Conservation (phyloP, 2,329 filamentous ascomycete species). For the Ceratocystis albifundus region DNA sequence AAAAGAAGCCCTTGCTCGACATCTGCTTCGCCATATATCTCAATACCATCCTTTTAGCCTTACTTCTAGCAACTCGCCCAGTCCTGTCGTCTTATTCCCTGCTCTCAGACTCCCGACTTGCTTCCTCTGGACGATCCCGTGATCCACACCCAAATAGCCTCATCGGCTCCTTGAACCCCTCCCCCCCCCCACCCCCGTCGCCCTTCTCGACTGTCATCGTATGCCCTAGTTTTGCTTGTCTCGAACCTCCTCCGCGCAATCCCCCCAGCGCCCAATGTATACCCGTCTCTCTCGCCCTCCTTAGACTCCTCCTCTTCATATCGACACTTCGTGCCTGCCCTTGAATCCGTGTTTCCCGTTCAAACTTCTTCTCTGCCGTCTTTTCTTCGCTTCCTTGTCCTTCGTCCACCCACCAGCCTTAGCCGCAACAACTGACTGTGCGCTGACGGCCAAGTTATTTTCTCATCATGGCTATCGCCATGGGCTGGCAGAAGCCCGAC, state of each 20-base stretch:
- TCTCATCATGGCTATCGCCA: conserved; percentile 52
- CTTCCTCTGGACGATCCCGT: conserved; percentile 2
- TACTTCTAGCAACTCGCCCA: neutral
- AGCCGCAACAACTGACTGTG: conserved; percentile 13
- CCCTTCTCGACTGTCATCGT: neutral
- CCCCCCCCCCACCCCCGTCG: too few species aligned
- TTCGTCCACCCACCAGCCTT: neutral
- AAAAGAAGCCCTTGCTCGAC: too few species aligned
- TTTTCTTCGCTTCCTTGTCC: neutral
- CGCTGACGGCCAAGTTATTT: conserved; percentile 40
- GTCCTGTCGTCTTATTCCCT: neutral
- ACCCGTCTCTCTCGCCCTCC: neutral
- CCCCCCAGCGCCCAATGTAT: conserved; percentile 7
- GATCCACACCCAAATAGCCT: neutral
- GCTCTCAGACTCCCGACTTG: neutral
- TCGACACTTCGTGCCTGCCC: neutral
- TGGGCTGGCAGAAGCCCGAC: conserved; percentile 63
- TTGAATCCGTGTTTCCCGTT: conserved; percentile 1
- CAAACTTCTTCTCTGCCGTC: neutral
- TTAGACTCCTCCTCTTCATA: conserved; percentile 7
- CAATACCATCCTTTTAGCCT: neutral
- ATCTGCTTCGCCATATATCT: neutral
- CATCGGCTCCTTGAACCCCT: neutral
- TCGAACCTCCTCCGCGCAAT: neutral
- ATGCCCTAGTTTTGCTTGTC: neutral